Evolutionary conservation across 2,329 filamentous ascomycete species (phyloP).

Genomic region (Colletotrichum kahawae): DNA sequence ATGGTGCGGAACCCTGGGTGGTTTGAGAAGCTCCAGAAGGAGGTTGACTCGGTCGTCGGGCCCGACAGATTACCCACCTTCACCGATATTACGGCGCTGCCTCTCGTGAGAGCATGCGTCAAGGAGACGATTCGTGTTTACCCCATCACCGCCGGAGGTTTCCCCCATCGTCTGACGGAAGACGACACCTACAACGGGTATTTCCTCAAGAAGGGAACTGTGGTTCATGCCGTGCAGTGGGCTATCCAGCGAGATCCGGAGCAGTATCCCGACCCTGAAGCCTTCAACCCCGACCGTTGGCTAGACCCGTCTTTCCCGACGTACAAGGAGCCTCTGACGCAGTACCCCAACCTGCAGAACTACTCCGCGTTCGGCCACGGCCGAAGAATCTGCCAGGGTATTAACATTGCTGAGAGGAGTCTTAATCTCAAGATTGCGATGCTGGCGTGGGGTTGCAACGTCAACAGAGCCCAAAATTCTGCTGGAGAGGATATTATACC

Average conservation of each 20-base stretch:
- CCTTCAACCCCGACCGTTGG: conserved; percentile 46
- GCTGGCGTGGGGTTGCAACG: conserved; percentile 39
- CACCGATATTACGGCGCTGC: conserved; percentile 39
- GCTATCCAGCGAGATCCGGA: conserved; percentile 49
- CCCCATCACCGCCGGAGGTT: conserved; percentile 46
- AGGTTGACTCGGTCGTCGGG: conserved; percentile 43
- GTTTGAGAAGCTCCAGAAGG: conserved; percentile 38
- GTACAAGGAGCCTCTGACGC: conserved; percentile 42
- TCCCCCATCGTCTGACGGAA: conserved; percentile 54
- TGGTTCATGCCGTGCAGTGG: conserved; percentile 58
- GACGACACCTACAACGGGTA: conserved; percentile 59
- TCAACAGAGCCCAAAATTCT: conserved; percentile 33
- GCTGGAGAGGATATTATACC: conserved; percentile 22
- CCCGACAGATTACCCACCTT: conserved; percentile 37
- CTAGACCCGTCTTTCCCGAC: conserved; percentile 40
- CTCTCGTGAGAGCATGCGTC: conserved; percentile 42
- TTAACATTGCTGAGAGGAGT: conserved; percentile 45
- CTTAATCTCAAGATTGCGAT: conserved; percentile 44
- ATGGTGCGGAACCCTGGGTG: conserved; percentile 36
- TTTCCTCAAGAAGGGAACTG: conserved; percentile 54
- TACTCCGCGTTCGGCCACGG: conserved; percentile 59
- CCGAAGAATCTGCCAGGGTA: conserved; percentile 50
- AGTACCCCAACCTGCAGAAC: conserved; percentile 43
- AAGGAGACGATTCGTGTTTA: conserved; percentile 55
- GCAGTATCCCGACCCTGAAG: conserved; percentile 41